Evolutionary conservation across 495 filamentous ascomycete genomes (phyloP), one percentile per base, ranked within the genome.

Genomic region (Neurospora pannonica): DNA sequence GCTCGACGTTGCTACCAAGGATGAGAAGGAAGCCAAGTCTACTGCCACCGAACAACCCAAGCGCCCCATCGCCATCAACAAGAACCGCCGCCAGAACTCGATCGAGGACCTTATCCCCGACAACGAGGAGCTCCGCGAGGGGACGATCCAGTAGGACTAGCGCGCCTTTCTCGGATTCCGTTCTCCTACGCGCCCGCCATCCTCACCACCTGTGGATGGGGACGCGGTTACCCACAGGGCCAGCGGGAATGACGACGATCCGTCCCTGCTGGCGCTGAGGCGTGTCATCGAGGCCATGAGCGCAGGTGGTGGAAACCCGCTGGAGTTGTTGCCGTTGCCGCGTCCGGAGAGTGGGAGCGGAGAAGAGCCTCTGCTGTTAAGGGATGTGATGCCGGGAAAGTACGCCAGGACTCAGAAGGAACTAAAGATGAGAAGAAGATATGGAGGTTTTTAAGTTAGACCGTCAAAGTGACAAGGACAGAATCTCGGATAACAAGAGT

Each of bases 21-120:
- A 8, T 2, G 38, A 73, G 10, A 36, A 40, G n/a, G 34, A 71
- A 2, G 21, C 21, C 46, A 72, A 70, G 71, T 17, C 17, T 2
- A 39, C 36, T 6, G 37, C 21, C 0, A 38, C 38, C 2, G 38
- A 69, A 62, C 60, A 71, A 31, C 42, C 72, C 70, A 71, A 71
- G n/a, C 76, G 36, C 38, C 15, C 73, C 2, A 37, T 73, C 17
- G 70, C 75, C 17, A 43, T 40, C 13, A 37, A 38, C 13, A 38
- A 71, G 40, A 54, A 70, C 1, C 72, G 78, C 17, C 70, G 78
- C 43, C 42, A 70, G 62, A 73, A 70, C 24, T 81, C 78, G 1
- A 79, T 82, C 34, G 76, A 76, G 73, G 78, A 82, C 71, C 75
- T 82, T 5, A 75, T 82, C 38, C 80, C 80, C 3, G 80, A 82